These are phyloP conservation scores for Candida krabiensis DNA, from an alignment of 805 yeast species.

Conservation along the genomic window DNA sequence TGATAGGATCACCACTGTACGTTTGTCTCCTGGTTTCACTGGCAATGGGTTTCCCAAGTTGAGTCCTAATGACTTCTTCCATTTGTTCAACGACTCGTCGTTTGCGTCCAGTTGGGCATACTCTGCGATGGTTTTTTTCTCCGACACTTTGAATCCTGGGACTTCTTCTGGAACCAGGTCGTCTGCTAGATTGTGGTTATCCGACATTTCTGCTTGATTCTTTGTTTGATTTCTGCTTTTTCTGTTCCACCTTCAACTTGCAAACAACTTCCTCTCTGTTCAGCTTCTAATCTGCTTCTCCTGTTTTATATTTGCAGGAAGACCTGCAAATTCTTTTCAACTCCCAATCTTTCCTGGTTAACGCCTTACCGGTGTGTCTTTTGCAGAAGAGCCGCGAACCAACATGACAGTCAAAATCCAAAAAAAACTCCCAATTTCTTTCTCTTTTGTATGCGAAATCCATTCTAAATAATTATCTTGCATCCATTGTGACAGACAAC, in stretches of 20 bases:
- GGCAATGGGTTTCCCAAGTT: constrained; percentile 58
- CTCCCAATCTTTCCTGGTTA: too few species aligned
- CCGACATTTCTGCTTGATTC: constrained; percentile 3
- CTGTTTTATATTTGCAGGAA: too few species aligned
- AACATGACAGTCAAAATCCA: too few species aligned
- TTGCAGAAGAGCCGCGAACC: too few species aligned
- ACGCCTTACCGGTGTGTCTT: too few species aligned
- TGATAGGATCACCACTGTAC: constrained; percentile 77
- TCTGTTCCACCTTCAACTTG: background rate
- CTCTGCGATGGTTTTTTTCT: constrained; percentile 79
- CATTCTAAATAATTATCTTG: too few species aligned
- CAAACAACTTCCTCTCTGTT: too few species aligned
- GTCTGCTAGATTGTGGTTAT: constrained; percentile 35
- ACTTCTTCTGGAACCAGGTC: constrained; percentile 63
- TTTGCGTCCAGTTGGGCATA: constrained; percentile 82
- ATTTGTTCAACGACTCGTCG: constrained; percentile 85
- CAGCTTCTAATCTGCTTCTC: too few species aligned
- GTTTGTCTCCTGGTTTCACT: constrained; percentile 65
- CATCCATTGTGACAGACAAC: too few species aligned
- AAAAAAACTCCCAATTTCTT: too few species aligned
- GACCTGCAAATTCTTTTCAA: too few species aligned
- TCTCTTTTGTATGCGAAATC: too few species aligned
- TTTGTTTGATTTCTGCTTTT: background rate
- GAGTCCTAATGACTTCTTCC: constrained; percentile 89
- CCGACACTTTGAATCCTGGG: constrained; percentile 63